Percentiles rank a stretch among this genome's conserved stretches.
Conservation (phyloP, 106 monocot genomes). For the Narthecium ossifragum region DNA sequence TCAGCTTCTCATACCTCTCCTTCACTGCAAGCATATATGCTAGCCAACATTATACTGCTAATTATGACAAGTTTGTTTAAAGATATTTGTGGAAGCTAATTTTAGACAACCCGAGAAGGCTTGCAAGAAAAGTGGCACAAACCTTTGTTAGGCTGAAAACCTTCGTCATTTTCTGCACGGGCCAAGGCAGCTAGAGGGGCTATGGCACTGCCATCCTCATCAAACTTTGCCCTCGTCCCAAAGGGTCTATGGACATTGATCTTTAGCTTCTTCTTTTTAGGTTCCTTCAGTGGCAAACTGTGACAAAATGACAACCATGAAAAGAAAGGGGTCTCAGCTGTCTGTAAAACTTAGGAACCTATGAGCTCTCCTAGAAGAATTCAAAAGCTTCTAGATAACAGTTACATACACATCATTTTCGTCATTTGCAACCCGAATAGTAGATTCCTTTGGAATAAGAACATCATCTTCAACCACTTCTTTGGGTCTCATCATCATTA, state of each 20-base stretch:
- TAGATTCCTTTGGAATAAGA: conserved; percentile 35
- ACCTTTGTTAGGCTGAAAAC: conserved; percentile 44
- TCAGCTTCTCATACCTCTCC: conserved; percentile 15
- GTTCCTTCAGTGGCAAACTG: conserved; percentile 43
- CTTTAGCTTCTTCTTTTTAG: conserved; percentile 88
- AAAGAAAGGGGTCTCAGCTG: too few species aligned
- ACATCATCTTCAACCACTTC: conserved; percentile 46
- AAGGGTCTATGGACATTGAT: conserved; percentile 77
- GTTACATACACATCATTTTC: conserved; percentile 33
- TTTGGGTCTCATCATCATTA: neutral
- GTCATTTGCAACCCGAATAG: conserved; percentile 17
- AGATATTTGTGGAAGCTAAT: neutral
- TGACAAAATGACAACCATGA: conserved; percentile 1
- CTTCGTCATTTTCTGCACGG: conserved; percentile 17
- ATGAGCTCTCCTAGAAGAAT: too few species aligned
- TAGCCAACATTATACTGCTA: neutral
- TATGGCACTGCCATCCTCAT: conserved; percentile 72
- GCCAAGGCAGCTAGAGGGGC: conserved; percentile 79
- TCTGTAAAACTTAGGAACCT: too few species aligned
- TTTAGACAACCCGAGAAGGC: neutral
- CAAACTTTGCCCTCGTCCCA: conserved; percentile 76
- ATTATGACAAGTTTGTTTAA: neutral
- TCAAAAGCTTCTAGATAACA: neutral
- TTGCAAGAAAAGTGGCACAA: neutral
- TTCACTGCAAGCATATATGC: conserved; percentile 10